Conservation (phyloP, 1,284 basidiomycete species). For the Cryptococcus wingfieldii region DNA sequence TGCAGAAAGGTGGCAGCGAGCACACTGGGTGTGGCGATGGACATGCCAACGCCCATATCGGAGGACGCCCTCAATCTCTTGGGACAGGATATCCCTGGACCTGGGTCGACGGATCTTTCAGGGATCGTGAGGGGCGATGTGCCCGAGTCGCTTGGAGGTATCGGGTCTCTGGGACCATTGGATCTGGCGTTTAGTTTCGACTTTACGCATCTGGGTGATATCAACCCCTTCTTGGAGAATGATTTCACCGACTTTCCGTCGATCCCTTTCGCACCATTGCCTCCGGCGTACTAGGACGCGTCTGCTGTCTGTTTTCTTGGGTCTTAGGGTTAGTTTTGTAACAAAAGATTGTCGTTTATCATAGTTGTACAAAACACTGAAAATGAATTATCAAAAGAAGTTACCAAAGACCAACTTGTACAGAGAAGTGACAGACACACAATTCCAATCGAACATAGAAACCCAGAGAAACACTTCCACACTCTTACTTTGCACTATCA, state of each 20-base stretch:
- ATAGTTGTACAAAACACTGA: no score
- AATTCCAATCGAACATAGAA: no score
- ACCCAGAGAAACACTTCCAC: not conserved
- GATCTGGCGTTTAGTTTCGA: constrained; percentile 14
- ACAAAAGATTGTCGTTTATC: no score
- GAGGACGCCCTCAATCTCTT: not conserved
- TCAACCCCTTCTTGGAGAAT: constrained; percentile 8
- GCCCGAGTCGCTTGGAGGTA: not conserved
- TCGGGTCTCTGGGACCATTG: constrained; percentile 4
- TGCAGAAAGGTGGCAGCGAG: constrained; percentile 9
- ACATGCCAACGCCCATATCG: not conserved
- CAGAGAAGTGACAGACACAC: no score
- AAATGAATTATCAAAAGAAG: no score
- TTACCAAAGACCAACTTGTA: no score
- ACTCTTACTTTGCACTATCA: constrained; percentile 18
- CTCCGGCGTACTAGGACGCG: no score
- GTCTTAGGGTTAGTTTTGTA: no score
- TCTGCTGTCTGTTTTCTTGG: no score
- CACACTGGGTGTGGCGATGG: not conserved
- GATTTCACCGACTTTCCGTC: not conserved
- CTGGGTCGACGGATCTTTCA: not conserved
- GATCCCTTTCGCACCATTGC: no score
- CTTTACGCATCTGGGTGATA: constrained; percentile 10
- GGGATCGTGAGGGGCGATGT: no score
- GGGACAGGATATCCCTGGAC: not conserved